Percentiles rank a stretch among this genome's conserved stretches.
Evolutionary conservation across 768 basidiomycete genomes (phyloP).

Genomic region (Suillus placidus): DNA sequence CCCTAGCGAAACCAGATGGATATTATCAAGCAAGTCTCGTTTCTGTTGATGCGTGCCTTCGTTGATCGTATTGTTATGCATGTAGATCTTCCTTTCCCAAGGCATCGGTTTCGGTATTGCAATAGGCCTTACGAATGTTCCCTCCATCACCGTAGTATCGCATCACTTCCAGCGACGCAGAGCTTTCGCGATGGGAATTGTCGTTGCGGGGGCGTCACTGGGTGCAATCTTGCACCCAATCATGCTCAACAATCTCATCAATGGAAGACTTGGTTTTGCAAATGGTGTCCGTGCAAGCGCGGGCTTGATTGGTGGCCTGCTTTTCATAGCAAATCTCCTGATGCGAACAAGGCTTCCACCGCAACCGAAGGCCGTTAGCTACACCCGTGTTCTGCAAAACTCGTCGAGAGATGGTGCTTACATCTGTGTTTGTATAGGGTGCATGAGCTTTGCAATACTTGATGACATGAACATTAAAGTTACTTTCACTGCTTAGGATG

Average conservation of each 20-base stretch:
- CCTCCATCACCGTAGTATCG: conserved; percentile 43
- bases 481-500: background rate
- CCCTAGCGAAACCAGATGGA: conserved; percentile 40
- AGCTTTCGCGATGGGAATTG: conserved; percentile 47
- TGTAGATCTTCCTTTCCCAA: conserved; percentile 46
- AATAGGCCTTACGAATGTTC: conserved; percentile 48
- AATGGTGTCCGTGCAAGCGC: conserved; percentile 49
- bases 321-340: conserved; percentile 36
- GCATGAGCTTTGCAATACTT: conserved; percentile 1
- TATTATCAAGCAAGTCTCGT: conserved; percentile 37
- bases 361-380: conserved; percentile 13
- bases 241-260: conserved; percentile 31
- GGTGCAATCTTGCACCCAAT: conserved; percentile 27
- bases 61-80: conserved; percentile 32
- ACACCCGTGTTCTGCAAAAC: conserved; percentile 22
- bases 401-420: conserved; percentile 27
- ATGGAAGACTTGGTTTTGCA: conserved; percentile 37
- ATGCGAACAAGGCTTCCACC: conserved; percentile 45
- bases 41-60: background rate
- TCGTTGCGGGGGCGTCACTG: conserved; percentile 41
- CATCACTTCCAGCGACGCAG: conserved; percentile 48
- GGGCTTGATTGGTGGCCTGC: conserved; percentile 40
- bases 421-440: conserved; percentile 29
- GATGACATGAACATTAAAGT: conserved; percentile 7
- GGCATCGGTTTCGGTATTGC: conserved; percentile 36